Evolutionary conservation across 148 eudicot genomes (phyloP), one percentile per base, ranked within the genome.

Genomic region (Chenopodium quinoa): DNA sequence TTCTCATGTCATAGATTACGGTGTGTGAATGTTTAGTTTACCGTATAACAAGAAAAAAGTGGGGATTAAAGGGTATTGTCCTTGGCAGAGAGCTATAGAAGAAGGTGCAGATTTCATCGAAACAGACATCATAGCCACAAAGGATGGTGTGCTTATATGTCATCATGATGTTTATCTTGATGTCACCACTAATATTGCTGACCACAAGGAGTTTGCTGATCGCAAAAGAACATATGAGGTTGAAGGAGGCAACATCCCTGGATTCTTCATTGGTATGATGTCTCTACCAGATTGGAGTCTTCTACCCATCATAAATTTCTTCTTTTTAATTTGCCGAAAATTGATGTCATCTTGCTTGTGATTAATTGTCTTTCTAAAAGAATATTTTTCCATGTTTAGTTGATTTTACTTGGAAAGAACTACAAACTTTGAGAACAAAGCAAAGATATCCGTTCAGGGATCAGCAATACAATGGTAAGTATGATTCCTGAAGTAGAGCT

Each of bases 81-180:
- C 22, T 47, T 85, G 81, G 81, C 93, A 95, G 99, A 92, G 91
- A 89, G 99, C 99, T 37, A 92, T 96, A 78, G 93, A 90, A 80
- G 99, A 94, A 86, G 98, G 99, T 71, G 81, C 99, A 44, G 99
- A 96, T 86, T 94, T 92, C 82, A 92, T 96, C 86, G 98, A 94
- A 84, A 83, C 97, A 4, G 97, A 96, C 88, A 91, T 94, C 75
- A 76, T 90, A 72, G 87, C 98, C 78, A 84, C 94, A 78, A 94
- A 93, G 86, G 98, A 94, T 47, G 97, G 98, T 79, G 89, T 87
- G 63, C 94, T 94, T 76, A 90, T 92, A 71, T 92, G 95, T 86
- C 86, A 83, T 77, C 98, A 96, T 79, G 99, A 97, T 83, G 92
- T 91, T 29, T 85, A 71, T 37, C 92, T 94, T 50, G 99, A 92